Evolutionary conservation across 2,329 filamentous ascomycete species (phyloP).

Genomic region (Ophiostoma triangulosporum): DNA sequence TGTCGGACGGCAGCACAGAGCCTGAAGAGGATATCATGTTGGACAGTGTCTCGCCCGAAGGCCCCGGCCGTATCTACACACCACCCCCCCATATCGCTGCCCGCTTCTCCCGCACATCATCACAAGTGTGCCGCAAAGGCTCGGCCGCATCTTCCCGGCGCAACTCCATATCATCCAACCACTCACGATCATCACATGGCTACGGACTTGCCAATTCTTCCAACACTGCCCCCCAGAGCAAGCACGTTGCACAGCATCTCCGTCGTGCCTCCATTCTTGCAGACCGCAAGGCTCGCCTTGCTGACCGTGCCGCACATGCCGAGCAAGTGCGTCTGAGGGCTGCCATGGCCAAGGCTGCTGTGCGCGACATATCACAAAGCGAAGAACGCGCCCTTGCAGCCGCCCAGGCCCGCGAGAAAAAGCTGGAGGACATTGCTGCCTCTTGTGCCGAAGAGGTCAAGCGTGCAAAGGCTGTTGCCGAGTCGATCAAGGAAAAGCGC

Average conservation of each 20-base stretch:
- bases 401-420: slow-evolving; percentile 64
- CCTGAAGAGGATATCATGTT: slow-evolving; percentile 7
- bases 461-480: slow-evolving; percentile 69
- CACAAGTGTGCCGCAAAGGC: slow-evolving; percentile 52
- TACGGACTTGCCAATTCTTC: slow-evolving; percentile 25
- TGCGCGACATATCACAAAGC: slow-evolving; percentile 49
- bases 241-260: slow-evolving; percentile 64
- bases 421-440: slow-evolving; percentile 68
- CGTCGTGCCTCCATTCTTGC: slow-evolving; percentile 71
- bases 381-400: slow-evolving; percentile 69
- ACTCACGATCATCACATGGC: slow-evolving; percentile 54
- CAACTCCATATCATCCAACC: slow-evolving; percentile 65
- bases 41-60: neutral
- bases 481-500: slow-evolving; percentile 67
- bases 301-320: slow-evolving; percentile 67
- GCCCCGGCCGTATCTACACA: slow-evolving; percentile 30
- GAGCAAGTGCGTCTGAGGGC: slow-evolving; percentile 71
- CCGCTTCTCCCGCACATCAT: slow-evolving; percentile 55
- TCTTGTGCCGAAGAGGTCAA: slow-evolving; percentile 73
- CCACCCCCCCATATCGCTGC: slow-evolving; percentile 67
- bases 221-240: slow-evolving; percentile 52
- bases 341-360: slow-evolving; percentile 57
- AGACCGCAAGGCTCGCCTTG: slow-evolving; percentile 64
- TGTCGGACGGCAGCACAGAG: slow-evolving; percentile 8
- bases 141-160: slow-evolving; percentile 67